Base-by-base conservation (phyloP, 768 basidiomycete genomes). In the Mycena maculata region DNA sequence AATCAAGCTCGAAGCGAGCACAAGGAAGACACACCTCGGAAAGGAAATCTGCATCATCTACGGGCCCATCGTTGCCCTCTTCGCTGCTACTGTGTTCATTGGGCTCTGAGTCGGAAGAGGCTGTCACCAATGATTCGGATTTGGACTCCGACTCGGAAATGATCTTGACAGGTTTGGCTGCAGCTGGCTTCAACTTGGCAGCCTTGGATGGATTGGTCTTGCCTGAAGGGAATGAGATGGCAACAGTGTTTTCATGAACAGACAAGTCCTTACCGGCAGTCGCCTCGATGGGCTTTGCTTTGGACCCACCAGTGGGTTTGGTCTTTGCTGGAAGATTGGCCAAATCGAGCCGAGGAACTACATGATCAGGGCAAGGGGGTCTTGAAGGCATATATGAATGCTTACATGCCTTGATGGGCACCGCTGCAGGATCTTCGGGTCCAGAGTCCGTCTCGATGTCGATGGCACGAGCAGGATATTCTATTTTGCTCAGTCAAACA, bases 381-480 rank as follows among this genome's bases (percentile, higher is more conserved):
- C 6, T 7, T 36, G 13, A 36, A 36, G 13, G 6, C 13, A 36
- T 36, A 13, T 6, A 28, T 15, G 25, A 48, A 25, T 9, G 41
- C 41, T 4, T 5, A 16, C 20, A 8, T n/a, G 16, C 9, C 9
- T 18, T n/a, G 41, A 42, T 16, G 6, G 20, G 5, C 16, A 6
- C 41, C 41, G 20, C 13, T 7, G 33, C 16, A 8, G 10, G 15
- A 53, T 28, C n/a, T 72, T 86, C 0, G 70, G 76, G n/a, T 68
- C 76, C 3, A 73, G 76, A 22, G 82, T 48, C 47, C 13, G 47
- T 48, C 23, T 48, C 11, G 27, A 48, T 27, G 6, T 2, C 47
- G 25, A 48, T 48, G 47, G 23, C 5, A 4, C 23, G 47, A 48
- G 47, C 47, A 13, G 47, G 23, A 25, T 48, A 27, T 25, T 48